A percentile compares a stretch with the other conserved stretches of the same genome.
These are phyloP conservation scores for Diaporthe sp. DNA, from an alignment of 2,329 filamentous ascomycete species.

Conservation along the genomic window DNA sequence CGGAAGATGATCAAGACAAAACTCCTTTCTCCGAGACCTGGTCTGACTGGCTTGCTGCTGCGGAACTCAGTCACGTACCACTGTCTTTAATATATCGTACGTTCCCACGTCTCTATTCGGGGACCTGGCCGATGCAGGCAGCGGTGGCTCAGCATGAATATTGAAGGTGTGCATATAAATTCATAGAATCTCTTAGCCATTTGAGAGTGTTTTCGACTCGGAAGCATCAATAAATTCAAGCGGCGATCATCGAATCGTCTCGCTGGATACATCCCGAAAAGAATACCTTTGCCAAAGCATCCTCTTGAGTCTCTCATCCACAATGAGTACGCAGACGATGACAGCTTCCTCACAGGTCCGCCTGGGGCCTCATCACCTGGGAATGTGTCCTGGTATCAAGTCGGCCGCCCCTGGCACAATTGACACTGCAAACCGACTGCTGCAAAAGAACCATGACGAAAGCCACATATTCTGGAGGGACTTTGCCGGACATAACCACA, in stretches of 20 bases:
- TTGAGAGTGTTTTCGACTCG: background rate
- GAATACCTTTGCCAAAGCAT: background rate
- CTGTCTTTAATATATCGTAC: background rate
- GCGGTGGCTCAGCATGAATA: background rate
- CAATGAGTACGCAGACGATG: background rate
- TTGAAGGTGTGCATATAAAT: background rate
- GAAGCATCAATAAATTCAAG: background rate
- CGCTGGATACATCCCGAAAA: background rate
- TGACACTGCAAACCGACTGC: conserved; percentile 13
- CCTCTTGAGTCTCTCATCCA: background rate
- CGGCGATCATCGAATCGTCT: background rate
- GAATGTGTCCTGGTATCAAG: conserved; percentile 22
- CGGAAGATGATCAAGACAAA: background rate
- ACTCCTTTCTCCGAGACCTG: background rate
- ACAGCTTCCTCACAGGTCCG: conserved; percentile 10
- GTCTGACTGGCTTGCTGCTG: too few relatives aligned
- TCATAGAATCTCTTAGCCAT: too few relatives aligned
- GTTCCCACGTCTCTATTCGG: background rate
- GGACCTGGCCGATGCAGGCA: too few relatives aligned
- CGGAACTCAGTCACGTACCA: background rate
- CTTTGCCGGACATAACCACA: conserved; percentile 50
- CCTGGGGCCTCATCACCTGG: background rate
- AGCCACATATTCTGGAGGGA: conserved; percentile 27
- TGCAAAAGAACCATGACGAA: conserved; percentile 31
- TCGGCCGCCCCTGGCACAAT: background rate